Percentiles rank a stretch among this genome's conserved stretches.
These are phyloP conservation scores for Phytophthora meadii DNA, from an alignment of 352 stramenopile species.

Conservation along the genomic window DNA sequence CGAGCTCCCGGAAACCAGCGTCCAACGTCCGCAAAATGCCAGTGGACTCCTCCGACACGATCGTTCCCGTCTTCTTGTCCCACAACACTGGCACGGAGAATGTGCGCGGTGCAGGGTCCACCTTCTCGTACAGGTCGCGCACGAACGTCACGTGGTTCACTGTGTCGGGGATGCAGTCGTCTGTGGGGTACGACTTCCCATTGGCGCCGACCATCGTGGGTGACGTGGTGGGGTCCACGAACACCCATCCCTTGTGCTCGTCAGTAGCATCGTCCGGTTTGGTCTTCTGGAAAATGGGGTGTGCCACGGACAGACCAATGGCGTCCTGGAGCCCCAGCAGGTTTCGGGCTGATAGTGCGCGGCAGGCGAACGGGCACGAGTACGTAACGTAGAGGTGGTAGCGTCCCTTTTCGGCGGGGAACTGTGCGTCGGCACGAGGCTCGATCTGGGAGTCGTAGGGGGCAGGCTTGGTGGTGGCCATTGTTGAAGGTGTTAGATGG, in stretches of 20 bases:
- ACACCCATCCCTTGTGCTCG: constrained; percentile 46
- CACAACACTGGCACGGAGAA: constrained; percentile 77
- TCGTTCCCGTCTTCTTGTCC: constrained; percentile 71
- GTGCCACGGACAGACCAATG: constrained; percentile 88
- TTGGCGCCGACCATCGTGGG: constrained; percentile 10
- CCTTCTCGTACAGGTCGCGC: constrained; percentile 52
- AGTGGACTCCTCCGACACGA: constrained; percentile 87
- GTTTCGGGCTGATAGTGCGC: constrained; percentile 71
- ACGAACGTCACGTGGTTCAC: constrained; percentile 38
- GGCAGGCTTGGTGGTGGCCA: constrained; percentile 12
- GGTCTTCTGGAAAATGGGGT: constrained; percentile 57
- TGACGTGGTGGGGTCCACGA: constrained; percentile 23
- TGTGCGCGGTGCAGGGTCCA: constrained; percentile 17
- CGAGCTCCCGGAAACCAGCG: constrained; percentile 48
- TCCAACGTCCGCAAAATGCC: constrained; percentile 73
- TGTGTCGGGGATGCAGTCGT: constrained; percentile 28
- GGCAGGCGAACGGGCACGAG: constrained; percentile 87
- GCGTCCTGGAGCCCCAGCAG: constrained; percentile 93
- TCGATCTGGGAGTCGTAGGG: constrained; percentile 33
- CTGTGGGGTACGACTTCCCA: constrained; percentile 27
- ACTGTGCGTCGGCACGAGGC: constrained; percentile 13
- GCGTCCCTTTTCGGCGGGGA: constrained; percentile 47
- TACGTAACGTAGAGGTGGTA: constrained; percentile 95
- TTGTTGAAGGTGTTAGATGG: neutral
- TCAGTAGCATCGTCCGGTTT: constrained; percentile 46